Conservation (phyloP, 169 alveolate species). For the Plasmodium yoelii region DNA sequence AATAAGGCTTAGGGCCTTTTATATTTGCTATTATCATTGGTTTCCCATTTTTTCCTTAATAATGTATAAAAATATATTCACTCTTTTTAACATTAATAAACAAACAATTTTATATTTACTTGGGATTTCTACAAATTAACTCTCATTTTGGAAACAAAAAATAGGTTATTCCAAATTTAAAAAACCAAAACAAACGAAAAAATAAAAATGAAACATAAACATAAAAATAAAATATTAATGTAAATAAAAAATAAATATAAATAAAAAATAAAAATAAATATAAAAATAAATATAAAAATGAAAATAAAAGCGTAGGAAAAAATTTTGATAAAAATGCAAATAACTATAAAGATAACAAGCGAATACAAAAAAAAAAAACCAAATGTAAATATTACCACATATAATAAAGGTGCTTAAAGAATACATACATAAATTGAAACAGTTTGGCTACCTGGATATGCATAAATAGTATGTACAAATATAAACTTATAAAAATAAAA, state of each 20-base stretch:
- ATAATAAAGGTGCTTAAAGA: no score
- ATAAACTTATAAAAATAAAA: no score
- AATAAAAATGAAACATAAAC: background rate
- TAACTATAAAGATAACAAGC: background rate
- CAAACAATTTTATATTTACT: no score
- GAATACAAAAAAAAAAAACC: background rate
- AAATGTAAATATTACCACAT: no score
- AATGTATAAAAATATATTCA: no score
- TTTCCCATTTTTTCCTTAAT: background rate
- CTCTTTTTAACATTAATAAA: no score
- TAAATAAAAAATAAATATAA: background rate
- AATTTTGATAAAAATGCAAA: background rate
- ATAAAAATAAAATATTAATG: background rate
- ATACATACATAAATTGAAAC: no score
- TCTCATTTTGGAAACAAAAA: background rate
- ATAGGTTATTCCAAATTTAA: background rate
- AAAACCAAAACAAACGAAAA: slow-evolving; percentile 1
- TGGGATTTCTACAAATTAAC: no score
- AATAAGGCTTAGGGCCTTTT: background rate
- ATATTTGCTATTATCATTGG: background rate
- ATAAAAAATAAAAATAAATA: background rate
- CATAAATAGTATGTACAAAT: no score
- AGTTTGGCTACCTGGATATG: no score
- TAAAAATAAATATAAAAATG: background rate
- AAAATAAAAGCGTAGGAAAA: background rate